A percentile compares a stretch with the other conserved stretches of the same genome.
These are phyloP conservation scores for Exserohilum rostratum DNA, from an alignment of 2,329 filamentous ascomycete genomes.

Conservation along the genomic window DNA sequence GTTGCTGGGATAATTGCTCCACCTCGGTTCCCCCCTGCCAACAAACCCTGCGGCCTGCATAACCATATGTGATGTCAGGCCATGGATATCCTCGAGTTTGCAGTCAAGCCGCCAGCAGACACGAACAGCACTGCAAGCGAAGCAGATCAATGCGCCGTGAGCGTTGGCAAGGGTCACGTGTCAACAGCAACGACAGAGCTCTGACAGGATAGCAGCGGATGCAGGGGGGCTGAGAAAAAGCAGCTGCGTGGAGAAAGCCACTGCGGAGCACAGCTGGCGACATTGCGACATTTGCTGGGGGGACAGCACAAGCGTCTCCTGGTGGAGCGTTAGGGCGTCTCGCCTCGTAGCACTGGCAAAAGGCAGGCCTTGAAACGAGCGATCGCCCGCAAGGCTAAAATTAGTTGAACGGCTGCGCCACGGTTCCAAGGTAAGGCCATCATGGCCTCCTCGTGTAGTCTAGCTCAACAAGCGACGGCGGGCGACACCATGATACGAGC, in stretches of 20 bases:
- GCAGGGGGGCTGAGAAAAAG: too few species aligned
- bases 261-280: background rate
- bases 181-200: too few species aligned
- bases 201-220: too few species aligned
- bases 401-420: slow-evolving; percentile 20
- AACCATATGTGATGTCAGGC: background rate
- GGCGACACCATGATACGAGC: too few species aligned
- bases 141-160: too few species aligned
- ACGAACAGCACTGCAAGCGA: too few species aligned
- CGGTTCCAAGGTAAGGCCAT: slow-evolving; percentile 6
- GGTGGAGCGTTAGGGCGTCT: background rate
- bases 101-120: background rate
- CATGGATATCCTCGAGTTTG: background rate
- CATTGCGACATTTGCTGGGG: background rate
- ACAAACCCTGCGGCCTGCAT: background rate
- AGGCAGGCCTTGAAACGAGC: slow-evolving; percentile 13
- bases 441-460: background rate
- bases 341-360: background rate
- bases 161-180: too few species aligned
- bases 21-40: background rate
- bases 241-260: too few species aligned
- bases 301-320: background rate
- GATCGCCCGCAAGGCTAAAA: slow-evolving; percentile 12
- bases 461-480: background rate
- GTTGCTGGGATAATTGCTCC: background rate